phyloP scores from a whole-genome alignment of 495 filamentous ascomycete species.

The Filosporella fistucella region DNA sequence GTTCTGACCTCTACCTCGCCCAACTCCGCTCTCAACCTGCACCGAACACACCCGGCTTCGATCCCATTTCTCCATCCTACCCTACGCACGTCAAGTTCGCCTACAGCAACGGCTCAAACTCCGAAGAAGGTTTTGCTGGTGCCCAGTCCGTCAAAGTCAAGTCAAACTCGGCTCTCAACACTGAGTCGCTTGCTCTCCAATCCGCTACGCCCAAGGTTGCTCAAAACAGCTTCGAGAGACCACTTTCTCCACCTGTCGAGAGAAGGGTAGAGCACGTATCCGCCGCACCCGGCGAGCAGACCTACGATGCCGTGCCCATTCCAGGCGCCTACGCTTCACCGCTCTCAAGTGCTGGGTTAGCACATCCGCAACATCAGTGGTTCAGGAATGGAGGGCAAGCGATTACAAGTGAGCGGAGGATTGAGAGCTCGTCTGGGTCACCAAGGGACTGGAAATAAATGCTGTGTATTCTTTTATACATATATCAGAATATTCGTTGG shows the following conservation, averaged over 20 bases:
- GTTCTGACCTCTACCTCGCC: slow-evolving; percentile 91
- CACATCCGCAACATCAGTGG: slow-evolving; percentile 18
- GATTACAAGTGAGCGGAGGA: slow-evolving; percentile 30
- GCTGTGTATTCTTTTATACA: background rate
- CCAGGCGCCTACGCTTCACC: slow-evolving; percentile 52
- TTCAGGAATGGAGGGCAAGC: slow-evolving; percentile 29
- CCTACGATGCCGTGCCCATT: slow-evolving; percentile 64
- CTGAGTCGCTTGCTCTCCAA: slow-evolving; percentile 75
- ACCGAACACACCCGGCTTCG: slow-evolving; percentile 89
- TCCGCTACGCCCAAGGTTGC: slow-evolving; percentile 50
- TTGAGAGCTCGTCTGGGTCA: slow-evolving; percentile 34
- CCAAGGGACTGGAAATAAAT: slow-evolving; percentile 26
- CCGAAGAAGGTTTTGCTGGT: slow-evolving; percentile 35
- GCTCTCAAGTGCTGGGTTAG: slow-evolving; percentile 13
- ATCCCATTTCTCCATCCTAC: slow-evolving; percentile 54
- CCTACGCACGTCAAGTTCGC: slow-evolving; percentile 46
- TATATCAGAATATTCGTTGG: slow-evolving; percentile 7
- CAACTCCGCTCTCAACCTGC: slow-evolving; percentile 89
- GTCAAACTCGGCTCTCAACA: slow-evolving; percentile 33
- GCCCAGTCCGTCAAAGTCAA: slow-evolving; percentile 45
- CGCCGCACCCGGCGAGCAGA: slow-evolving; percentile 56
- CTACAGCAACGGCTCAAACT: slow-evolving; percentile 46
- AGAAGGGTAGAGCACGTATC: slow-evolving; percentile 38
- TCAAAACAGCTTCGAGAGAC: slow-evolving; percentile 19
- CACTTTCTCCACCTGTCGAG: slow-evolving; percentile 16